Evolutionary conservation across 176 grass and related monocot genomes (phyloP).

Genomic region (Themeda triandra): DNA sequence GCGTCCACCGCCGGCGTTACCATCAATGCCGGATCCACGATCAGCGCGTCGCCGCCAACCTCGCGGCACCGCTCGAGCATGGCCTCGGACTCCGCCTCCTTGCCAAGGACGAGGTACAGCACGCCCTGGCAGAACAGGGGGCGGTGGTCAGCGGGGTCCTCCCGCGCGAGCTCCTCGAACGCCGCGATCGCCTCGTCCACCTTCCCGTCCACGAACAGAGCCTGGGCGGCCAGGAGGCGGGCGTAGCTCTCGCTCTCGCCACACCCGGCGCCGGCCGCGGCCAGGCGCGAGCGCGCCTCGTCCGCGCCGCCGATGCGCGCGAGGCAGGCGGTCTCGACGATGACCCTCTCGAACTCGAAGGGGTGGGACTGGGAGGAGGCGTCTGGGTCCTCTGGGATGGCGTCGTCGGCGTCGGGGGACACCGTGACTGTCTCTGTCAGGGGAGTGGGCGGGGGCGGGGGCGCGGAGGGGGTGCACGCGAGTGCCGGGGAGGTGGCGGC

Average conservation of each 20-base stretch:
- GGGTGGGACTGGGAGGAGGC: background rate
- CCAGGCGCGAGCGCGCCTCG: slow-evolving; percentile 37
- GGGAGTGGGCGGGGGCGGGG: background rate
- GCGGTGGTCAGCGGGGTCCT: slow-evolving; percentile 62
- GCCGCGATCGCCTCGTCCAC: slow-evolving; percentile 56
- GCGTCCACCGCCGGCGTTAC: slow-evolving; percentile 1
- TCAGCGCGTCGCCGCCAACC: slow-evolving; percentile 25
- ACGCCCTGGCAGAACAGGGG: slow-evolving; percentile 61
- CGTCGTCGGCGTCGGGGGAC: slow-evolving; percentile 24
- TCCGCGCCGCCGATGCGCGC: slow-evolving; percentile 21
- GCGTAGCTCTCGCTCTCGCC: slow-evolving; percentile 36
- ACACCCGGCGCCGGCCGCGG: slow-evolving; percentile 26
- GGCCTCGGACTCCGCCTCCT: slow-evolving; percentile 38
- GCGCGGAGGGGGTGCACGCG: slow-evolving; percentile 25
- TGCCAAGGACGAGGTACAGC: slow-evolving; percentile 48
- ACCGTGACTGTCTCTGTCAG: slow-evolving; percentile 3
- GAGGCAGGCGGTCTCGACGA: slow-evolving; percentile 60
- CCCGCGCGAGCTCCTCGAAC: slow-evolving; percentile 56
- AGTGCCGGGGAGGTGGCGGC: slow-evolving; percentile 44
- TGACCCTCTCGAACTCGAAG: slow-evolving; percentile 43
- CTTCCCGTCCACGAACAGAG: slow-evolving; percentile 65
- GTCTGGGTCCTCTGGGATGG: background rate
- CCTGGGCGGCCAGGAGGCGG: slow-evolving; percentile 55
- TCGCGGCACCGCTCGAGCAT: slow-evolving; percentile 46
- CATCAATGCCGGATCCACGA: slow-evolving; percentile 29